These are phyloP conservation scores for Parastagonospora avenae DNA, from an alignment of 2,329 filamentous ascomycete species.

Conservation along the genomic window DNA sequence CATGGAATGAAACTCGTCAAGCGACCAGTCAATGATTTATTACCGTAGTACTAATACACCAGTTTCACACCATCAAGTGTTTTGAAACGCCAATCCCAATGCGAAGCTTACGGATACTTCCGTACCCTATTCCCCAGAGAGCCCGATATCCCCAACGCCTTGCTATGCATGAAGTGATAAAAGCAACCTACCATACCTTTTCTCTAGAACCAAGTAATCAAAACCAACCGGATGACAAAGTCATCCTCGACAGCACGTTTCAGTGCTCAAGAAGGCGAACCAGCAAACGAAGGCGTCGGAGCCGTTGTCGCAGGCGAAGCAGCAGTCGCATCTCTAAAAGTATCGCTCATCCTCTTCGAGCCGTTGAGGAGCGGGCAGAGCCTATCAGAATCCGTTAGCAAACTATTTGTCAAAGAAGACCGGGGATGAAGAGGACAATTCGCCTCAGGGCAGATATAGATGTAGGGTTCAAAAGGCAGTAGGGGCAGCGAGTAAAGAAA, in stretches of 20 bases:
- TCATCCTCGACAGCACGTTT: background rate
- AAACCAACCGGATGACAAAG: background rate
- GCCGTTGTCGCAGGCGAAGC: constrained; percentile 27
- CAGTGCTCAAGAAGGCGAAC: constrained; percentile 5
- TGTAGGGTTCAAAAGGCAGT: no score
- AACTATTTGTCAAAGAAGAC: constrained; percentile 1
- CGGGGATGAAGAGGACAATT: background rate
- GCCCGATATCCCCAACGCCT: constrained; percentile 6
- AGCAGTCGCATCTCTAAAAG: constrained; percentile 41
- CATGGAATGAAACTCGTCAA: no score
- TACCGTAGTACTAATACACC: no score
- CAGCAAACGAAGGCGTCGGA: constrained; percentile 22
- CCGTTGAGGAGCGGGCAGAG: constrained; percentile 48
- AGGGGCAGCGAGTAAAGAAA: background rate
- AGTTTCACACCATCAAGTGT: no score
- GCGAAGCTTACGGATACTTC: background rate
- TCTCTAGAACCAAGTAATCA: background rate
- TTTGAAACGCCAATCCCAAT: background rate
- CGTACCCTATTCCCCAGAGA: background rate
- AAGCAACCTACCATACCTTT: background rate
- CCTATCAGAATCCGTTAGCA: constrained; percentile 30
- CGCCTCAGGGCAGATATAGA: background rate
- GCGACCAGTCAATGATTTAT: no score
- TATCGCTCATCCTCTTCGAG: constrained; percentile 46
- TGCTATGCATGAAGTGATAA: constrained; percentile 7